Conservation (phyloP, 169 alveolate genomes). For the Plasmodium berghei region DNA sequence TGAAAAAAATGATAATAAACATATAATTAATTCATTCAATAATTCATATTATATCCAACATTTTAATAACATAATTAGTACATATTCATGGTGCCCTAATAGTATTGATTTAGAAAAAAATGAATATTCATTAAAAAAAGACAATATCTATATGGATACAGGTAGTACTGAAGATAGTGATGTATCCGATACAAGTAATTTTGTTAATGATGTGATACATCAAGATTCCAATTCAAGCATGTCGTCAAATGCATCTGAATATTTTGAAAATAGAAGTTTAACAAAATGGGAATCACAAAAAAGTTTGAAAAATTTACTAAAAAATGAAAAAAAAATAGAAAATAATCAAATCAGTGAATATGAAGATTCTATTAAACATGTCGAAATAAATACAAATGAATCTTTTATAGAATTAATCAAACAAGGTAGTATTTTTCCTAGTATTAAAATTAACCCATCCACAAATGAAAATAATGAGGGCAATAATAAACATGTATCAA, state of each 20-base stretch:
- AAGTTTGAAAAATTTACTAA: constrained; percentile 7
- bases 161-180: constrained; percentile 62
- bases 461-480: constrained; percentile 8
- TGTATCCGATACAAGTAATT: constrained; percentile 10
- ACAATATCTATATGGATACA: constrained; percentile 7
- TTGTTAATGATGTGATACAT: constrained; percentile 43
- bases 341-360: constrained; percentile 7
- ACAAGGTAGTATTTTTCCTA: constrained; percentile 37
- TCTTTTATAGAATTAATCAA: constrained; percentile 52
- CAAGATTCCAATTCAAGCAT: constrained; percentile 34
- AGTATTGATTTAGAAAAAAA: constrained; percentile 14
- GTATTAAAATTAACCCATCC: constrained; percentile 5
- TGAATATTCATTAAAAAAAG: constrained; percentile 16
- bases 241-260: constrained; percentile 19
- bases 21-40: constrained; percentile 8
- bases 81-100: constrained; percentile 74
- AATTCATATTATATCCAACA: constrained; percentile 48
- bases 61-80: constrained; percentile 53
- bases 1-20: constrained; percentile 2
- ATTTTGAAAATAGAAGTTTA: neutral
- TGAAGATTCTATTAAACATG: constrained; percentile 18
- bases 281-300: constrained; percentile 16
- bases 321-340: constrained; percentile 6
- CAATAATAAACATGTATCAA: neutral
- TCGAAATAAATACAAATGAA: constrained; percentile 29